Conservation (phyloP, 768 basidiomycete species). For the Suillus weaverae region DNA sequence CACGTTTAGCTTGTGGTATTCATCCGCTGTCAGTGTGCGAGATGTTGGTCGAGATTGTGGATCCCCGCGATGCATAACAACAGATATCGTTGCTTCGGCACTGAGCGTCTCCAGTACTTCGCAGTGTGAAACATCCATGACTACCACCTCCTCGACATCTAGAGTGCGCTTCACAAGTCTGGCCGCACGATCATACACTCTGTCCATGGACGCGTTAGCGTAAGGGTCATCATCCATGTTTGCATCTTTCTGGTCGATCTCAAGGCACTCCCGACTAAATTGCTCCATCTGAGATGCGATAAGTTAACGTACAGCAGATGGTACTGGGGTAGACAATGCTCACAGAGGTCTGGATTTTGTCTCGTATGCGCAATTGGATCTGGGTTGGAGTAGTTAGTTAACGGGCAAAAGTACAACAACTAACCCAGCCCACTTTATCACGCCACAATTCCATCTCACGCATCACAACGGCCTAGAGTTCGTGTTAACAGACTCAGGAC, state of each 20-base stretch:
- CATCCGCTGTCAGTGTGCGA: slow-evolving; percentile 61
- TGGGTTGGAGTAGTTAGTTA: slow-evolving; percentile 23
- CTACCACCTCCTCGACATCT: slow-evolving; percentile 88
- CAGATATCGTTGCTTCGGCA: slow-evolving; percentile 60
- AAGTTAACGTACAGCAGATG: not conserved
- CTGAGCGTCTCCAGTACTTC: slow-evolving; percentile 76
- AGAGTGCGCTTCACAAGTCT: slow-evolving; percentile 86
- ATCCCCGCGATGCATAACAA: slow-evolving; percentile 71
- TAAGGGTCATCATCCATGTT: slow-evolving; percentile 23
- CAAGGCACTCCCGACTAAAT: slow-evolving; percentile 92
- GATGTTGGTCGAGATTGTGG: slow-evolving; percentile 51
- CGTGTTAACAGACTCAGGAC: slow-evolving; percentile 9
- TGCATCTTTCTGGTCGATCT: slow-evolving; percentile 64
- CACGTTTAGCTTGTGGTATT: slow-evolving; percentile 70
- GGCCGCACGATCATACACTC: slow-evolving; percentile 87
- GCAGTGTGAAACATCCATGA: slow-evolving; percentile 90
- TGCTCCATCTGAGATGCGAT: slow-evolving; percentile 73
- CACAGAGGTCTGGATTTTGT: slow-evolving; percentile 88
- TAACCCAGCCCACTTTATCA: slow-evolving; percentile 64
- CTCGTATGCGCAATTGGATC: slow-evolving; percentile 89
- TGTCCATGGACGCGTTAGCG: slow-evolving; percentile 64
- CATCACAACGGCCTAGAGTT: slow-evolving; percentile 75
- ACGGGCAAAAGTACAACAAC: not conserved
- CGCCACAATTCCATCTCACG: slow-evolving; percentile 95
- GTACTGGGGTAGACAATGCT: slow-evolving; percentile 23